These are phyloP conservation scores for Kwoniella newhampshirensis DNA, from an alignment of 768 basidiomycete species.

Conservation along the genomic window DNA sequence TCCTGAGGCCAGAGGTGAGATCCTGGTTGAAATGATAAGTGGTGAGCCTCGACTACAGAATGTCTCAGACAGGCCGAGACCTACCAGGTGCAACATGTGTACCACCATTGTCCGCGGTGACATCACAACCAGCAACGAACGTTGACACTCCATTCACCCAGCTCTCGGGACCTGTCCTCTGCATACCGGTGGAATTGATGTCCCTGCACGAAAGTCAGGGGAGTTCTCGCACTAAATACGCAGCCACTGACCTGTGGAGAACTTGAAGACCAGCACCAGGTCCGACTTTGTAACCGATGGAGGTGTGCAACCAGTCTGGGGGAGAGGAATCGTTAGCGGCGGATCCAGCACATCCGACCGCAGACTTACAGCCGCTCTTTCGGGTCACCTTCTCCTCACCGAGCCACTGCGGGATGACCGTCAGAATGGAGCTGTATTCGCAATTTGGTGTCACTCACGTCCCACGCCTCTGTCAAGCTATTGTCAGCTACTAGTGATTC, in stretches of 20 bases:
- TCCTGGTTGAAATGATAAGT: too few relatives aligned
- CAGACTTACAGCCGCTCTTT: conserved; percentile 20
- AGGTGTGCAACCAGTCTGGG: conserved; percentile 32
- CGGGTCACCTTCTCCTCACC: conserved; percentile 25
- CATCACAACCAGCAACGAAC: conserved; percentile 26
- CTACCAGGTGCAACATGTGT: conserved; percentile 26
- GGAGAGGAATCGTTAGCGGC: too few relatives aligned
- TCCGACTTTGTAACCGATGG: conserved; percentile 25
- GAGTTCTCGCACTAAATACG: neutral
- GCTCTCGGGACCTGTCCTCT: conserved; percentile 24
- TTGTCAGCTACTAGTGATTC: too few relatives aligned
- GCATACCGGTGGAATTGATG: conserved; percentile 19
- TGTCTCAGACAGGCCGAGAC: neutral
- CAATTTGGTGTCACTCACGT: conserved; percentile 13
- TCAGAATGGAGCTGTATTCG: too few relatives aligned
- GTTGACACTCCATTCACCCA: conserved; percentile 22
- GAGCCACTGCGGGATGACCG: conserved; percentile 22
- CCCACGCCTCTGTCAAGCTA: conserved; percentile 19
- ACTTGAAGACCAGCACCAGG: conserved; percentile 23
- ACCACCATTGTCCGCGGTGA: conserved; percentile 25
- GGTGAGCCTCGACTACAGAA: neutral
- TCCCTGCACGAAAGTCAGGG: conserved; percentile 15
- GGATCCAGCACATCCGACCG: too few relatives aligned
- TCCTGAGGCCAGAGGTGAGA: conserved; percentile 32
- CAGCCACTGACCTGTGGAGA: conserved; percentile 18